Conservation (phyloP, 2,329 filamentous ascomycete genomes). For the Truncatella angustata region DNA sequence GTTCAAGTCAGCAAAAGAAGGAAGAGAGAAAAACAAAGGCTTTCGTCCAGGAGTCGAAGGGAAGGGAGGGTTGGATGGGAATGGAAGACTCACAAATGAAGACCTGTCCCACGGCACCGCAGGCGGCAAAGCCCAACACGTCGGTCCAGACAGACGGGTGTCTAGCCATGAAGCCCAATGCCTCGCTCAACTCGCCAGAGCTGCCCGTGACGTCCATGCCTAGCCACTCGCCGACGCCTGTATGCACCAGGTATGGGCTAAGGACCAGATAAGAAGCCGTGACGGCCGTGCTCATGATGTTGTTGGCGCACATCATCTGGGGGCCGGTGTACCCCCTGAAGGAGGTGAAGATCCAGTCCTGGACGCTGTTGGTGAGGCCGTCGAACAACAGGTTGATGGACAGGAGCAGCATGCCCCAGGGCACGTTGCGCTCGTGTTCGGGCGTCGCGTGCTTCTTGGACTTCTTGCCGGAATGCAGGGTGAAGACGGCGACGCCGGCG, state of each 20-base stretch:
- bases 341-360: conserved; percentile 85
- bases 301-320: conserved; percentile 99
- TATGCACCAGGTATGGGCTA: conserved; percentile 76
- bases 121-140: conserved; percentile 84
- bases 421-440: conserved; percentile 55
- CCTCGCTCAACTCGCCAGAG: conserved; percentile 76
- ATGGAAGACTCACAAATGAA: conserved; percentile 73
- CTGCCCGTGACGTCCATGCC: conserved; percentile 63
- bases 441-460: conserved; percentile 36
- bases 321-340: conserved; percentile 83
- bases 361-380: conserved; percentile 91
- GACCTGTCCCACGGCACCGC: conserved; percentile 89
- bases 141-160: conserved; percentile 84
- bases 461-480: conserved; percentile 69
- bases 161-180: conserved; percentile 74
- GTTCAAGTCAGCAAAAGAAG: background rate
- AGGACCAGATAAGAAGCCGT: conserved; percentile 75
- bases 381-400: conserved; percentile 92
- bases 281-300: conserved; percentile 77
- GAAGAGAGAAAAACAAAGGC: background rate
- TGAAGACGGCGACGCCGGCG: conserved; percentile 90
- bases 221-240: conserved; percentile 61
- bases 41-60: background rate
- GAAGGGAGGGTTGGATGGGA: background rate
- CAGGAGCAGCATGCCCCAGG: conserved; percentile 81